These are phyloP conservation scores for Cordyceps javanica DNA, from an alignment of 2,329 filamentous ascomycete species.

Conservation along the genomic window DNA sequence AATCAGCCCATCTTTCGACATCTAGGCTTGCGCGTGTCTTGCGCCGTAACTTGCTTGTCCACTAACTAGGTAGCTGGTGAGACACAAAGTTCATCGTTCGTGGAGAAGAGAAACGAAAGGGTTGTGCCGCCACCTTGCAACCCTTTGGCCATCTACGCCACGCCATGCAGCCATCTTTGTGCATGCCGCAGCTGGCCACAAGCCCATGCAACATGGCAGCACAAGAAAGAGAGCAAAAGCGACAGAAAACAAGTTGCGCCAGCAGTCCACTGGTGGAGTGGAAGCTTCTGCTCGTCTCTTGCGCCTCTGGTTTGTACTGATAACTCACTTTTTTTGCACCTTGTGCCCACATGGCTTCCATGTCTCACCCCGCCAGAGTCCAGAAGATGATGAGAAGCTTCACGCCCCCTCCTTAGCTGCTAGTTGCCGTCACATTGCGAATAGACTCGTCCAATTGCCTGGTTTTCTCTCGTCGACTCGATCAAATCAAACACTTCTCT, in stretches of 20 bases:
- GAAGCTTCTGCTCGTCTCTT: background rate
- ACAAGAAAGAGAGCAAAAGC: background rate
- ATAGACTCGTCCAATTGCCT: too few species aligned
- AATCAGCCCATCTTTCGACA: conserved; percentile 1
- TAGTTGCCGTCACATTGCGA: too few species aligned
- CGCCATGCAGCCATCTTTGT: background rate
- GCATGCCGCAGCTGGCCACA: background rate
- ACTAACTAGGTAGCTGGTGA: background rate
- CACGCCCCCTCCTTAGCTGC: background rate
- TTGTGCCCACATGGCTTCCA: conserved; percentile 1
- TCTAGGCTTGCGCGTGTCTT: background rate
- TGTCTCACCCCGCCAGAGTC: background rate
- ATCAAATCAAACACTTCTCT: background rate
- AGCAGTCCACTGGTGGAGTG: background rate
- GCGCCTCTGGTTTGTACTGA: background rate
- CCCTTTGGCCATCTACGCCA: background rate
- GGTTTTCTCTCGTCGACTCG: too few species aligned
- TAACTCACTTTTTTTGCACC: background rate
- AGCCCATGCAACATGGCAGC: background rate
- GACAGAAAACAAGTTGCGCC: background rate
- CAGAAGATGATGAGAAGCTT: background rate
- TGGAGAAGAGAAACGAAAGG: conserved; percentile 5
- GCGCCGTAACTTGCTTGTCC: background rate
- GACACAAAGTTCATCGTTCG: conserved; percentile 3
- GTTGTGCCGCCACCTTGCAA: background rate